Base-by-base conservation (phyloP, 1,139 yeast species). In the Petasospora fabianii region DNA sequence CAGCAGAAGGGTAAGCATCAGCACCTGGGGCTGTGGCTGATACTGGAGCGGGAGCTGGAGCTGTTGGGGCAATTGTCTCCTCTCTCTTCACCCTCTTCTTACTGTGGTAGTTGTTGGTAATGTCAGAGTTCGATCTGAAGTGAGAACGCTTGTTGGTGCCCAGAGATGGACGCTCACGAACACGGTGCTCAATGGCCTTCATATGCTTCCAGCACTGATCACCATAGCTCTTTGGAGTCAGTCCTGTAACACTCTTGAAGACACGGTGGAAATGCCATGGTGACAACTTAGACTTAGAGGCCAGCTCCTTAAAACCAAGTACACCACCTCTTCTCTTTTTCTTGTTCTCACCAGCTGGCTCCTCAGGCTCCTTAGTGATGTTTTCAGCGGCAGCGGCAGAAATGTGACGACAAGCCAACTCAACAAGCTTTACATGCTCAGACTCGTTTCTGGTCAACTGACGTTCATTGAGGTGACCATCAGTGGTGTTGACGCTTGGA, bases 211-310 rank as follows among this genome's bases (percentile, higher is more conserved):
- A 83, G 59, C 95, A 84, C 49, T 82, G 81, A 56, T 86, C 95
- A 37, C 96, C 96, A 54, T 86, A 86, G 6, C 86, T 83, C 65
- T 86, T 84, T 27, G 95, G 95, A 0, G 96, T 86, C 46, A 85
- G 71, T 1, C 92, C 90, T 13, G 95, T 84, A 42, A 86, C 87
- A 30, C 83, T 76, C 60, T 87, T 82, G 66, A 86, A 86, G 26
- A 86, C 95, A 39, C 96, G 69, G 65, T 86, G 96, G 61, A 86
- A 86, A 63, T 86, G 96, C 96, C 96, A 86, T n/a, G 96, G 95
- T 18, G 86, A 77, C 43, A 86, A 71, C 50, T 83, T 84, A 11
- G 90, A 82, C 56, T 85, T 84, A 14, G 87, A 82, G 7, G 95
- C 96, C 57, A 86, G 70, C 59, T 86, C 96, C 60, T 86, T 84